Percentiles rank a stretch among this genome's conserved stretches.
Conservation (phyloP, 2,329 filamentous ascomycete species). For the Ustulina deusta region DNA sequence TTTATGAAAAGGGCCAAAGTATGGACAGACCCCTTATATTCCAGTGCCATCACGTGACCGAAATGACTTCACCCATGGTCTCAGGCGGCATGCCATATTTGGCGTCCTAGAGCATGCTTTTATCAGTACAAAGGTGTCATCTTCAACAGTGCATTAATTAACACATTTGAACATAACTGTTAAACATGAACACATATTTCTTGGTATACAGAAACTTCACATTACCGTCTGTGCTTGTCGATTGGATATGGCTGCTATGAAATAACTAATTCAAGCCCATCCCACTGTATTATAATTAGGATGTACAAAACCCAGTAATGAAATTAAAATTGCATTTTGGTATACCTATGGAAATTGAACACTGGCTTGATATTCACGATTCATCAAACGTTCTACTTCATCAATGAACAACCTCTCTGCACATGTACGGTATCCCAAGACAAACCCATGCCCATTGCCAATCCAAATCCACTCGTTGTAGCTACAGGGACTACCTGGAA, state of each 20-base stretch:
- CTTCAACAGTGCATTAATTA: no score
- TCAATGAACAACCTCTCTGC: not conserved
- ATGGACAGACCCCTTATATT: not conserved
- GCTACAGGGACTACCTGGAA: not conserved
- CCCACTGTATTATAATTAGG: not conserved
- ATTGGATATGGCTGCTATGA: not conserved
- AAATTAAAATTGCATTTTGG: not conserved
- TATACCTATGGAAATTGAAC: not conserved
- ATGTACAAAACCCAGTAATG: not conserved
- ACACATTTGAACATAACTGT: not conserved
- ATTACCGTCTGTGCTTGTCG: not conserved
- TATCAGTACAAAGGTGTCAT: not conserved
- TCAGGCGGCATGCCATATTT: not conserved
- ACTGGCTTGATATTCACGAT: not conserved
- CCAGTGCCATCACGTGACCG: slow-evolving; percentile 11
- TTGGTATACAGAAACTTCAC: not conserved
- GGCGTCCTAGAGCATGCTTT: not conserved
- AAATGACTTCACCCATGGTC: not conserved
- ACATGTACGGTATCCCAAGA: not conserved
- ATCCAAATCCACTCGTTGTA: not conserved
- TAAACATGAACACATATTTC: no score
- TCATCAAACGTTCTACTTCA: not conserved
- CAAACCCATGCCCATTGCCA: not conserved
- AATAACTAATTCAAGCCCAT: not conserved
- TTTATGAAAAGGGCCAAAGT: not conserved